Evolutionary conservation across 108 stramenopile species (phyloP), one percentile per base, ranked within the genome.

Genomic region (Nitzschia putrida): DNA sequence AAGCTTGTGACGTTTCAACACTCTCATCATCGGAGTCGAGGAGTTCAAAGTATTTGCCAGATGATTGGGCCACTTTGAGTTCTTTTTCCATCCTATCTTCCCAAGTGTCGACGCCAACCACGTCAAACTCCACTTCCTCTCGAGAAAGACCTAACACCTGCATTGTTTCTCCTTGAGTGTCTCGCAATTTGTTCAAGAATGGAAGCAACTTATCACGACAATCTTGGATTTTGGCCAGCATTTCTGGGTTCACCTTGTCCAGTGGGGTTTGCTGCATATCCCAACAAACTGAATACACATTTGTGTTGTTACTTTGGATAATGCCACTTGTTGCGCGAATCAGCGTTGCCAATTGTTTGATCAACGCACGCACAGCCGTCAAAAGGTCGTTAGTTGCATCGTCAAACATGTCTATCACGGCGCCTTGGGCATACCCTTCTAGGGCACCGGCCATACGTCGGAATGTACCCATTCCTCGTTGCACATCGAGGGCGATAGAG

Each of bases 81-180:
- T 60, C 69, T 50, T 70, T 37, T 44, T 61, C 53, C 3, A 79
- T 64, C 10, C 18, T 66, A 29, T 79, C 57, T 24, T 83, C 78
- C 29, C 75, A 64, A 37, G 54, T 83, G 43, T 83, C 81, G 13
- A 83, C 81, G 1, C 57, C 78, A 25, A 76, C 66, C 24, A 83
- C 61, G 40, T 80, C 78, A 26, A 83, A 51, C 25, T 83, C 79
- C 10, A 77, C 47, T 7, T 73, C 79, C 50, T 77, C 76, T 1
- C 72, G 68, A 61, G 73, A 76, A 23, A 83, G 79, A 2, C 78
- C 82, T 43, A 83, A 60, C 20, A 77, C 54, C 23, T 71, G 24
- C 21, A 56, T 72, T 38, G 70, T 66, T 4, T 44, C 26, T 9
- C 34, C 58, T 54, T 79, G 82, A 8, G 43, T 53, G 20, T 64